Evolutionary conservation across 1,284 basidiomycete species (phyloP).

Genomic region (Marasmius tenuissimus): DNA sequence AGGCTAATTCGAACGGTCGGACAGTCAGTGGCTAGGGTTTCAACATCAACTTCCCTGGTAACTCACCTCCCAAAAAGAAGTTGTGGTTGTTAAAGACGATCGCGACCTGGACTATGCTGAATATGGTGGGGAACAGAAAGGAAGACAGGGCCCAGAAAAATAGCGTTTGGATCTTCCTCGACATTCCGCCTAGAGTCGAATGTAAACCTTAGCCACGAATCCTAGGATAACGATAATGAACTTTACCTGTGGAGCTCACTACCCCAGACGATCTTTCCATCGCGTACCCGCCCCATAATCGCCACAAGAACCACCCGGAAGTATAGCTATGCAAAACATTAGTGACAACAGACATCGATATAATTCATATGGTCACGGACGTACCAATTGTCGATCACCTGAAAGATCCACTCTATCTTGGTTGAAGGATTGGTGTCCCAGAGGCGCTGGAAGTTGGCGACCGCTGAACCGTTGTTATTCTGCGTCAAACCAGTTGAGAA

Average conservation of each 20-base stretch:
- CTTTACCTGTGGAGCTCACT: background rate
- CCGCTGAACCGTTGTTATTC: background rate
- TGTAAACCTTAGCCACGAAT: background rate
- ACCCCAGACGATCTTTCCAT: background rate
- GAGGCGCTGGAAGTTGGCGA: background rate
- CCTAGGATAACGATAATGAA: background rate
- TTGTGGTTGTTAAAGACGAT: background rate
- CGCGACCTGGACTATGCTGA: background rate
- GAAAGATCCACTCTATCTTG: background rate
- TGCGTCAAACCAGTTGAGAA: background rate
- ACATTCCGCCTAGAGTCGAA: background rate
- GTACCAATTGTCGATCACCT: background rate
- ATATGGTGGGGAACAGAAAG: background rate
- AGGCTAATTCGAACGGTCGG: background rate
- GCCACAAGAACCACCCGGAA: background rate
- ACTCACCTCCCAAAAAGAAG: background rate
- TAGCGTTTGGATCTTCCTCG: background rate
- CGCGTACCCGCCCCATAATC: background rate
- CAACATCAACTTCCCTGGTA: background rate
- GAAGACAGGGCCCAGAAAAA: background rate
- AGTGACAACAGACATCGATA: background rate
- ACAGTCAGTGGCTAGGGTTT: no score
- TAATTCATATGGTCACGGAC: background rate
- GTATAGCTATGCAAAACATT: background rate
- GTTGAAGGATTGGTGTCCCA: background rate